Conservation (phyloP, 2,329 filamentous ascomycete genomes). For the Annulohypoxylon truncatum region DNA sequence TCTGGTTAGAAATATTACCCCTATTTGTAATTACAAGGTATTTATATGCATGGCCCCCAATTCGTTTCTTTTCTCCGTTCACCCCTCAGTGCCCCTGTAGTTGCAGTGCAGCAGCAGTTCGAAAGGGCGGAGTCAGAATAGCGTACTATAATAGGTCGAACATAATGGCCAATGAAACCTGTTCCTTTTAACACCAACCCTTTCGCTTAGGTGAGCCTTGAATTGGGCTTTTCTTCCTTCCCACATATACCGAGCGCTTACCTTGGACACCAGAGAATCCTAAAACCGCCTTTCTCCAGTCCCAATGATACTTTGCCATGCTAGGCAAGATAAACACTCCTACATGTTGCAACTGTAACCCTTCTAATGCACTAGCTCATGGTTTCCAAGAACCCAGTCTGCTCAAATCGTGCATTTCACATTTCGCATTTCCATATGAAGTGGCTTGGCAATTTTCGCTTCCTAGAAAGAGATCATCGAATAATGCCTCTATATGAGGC, state of each 20-base stretch:
- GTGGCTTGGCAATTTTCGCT: neutral
- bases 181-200: neutral
- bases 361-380: neutral
- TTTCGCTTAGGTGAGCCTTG: neutral
- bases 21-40: neutral
- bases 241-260: neutral
- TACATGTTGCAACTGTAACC: conserved; percentile 2
- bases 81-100: too few relatives aligned
- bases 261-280: neutral
- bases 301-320: conserved; percentile 4
- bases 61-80: neutral
- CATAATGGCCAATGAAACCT: neutral
- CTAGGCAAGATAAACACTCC: neutral
- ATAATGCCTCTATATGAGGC: neutral
- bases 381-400: neutral
- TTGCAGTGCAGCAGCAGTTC: too few relatives aligned
- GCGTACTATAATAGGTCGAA: neutral
- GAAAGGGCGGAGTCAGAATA: neutral
- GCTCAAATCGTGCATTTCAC: neutral
- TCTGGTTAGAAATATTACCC: neutral
- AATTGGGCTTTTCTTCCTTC: neutral
- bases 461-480: conserved; percentile 1
- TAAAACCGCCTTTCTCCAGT: neutral
- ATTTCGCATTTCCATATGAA: neutral
- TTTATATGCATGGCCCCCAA: conserved; percentile 7